Evolutionary conservation across 1,139 yeast species (phyloP).

Genomic region (Sugiyamaella pinicola): DNA sequence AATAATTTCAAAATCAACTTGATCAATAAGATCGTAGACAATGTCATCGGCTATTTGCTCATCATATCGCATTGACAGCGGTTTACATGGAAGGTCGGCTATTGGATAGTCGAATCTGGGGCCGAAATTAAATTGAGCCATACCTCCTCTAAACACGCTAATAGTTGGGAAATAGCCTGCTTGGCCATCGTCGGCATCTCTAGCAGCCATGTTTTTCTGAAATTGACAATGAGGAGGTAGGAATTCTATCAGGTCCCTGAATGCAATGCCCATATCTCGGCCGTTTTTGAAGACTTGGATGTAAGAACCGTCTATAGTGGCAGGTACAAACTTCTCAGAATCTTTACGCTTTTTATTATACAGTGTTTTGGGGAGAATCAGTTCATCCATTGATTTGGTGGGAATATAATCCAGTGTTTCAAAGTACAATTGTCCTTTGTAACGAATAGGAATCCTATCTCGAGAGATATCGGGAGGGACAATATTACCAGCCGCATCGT

Average conservation of each 20-base stretch:
- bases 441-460: slow-evolving; percentile 87
- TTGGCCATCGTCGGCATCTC: slow-evolving; percentile 66
- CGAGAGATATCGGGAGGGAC: slow-evolving; percentile 51
- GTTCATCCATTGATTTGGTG: slow-evolving; percentile 73
- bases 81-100: slow-evolving; percentile 39
- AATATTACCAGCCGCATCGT: not conserved
- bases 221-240: slow-evolving; percentile 66
- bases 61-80: slow-evolving; percentile 63
- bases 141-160: slow-evolving; percentile 80
- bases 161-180: slow-evolving; percentile 91
- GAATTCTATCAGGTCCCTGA: slow-evolving; percentile 71
- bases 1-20: slow-evolving; percentile 66
- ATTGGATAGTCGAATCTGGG: slow-evolving; percentile 59
- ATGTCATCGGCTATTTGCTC: slow-evolving; percentile 80
- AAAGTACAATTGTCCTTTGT: slow-evolving; percentile 73
- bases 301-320: slow-evolving; percentile 55
- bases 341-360: slow-evolving; percentile 33
- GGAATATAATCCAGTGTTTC: slow-evolving; percentile 86
- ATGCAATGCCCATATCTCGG: slow-evolving; percentile 60
- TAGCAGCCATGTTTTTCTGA: slow-evolving; percentile 30
- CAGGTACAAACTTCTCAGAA: slow-evolving; percentile 30
- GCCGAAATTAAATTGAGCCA: slow-evolving; percentile 68
- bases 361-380: slow-evolving; percentile 57
- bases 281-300: slow-evolving; percentile 81
- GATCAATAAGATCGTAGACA: slow-evolving; percentile 82